phyloP scores from a whole-genome alignment of 108 stramenopile genomes.

The Cyclostephanos tholiformis region DNA sequence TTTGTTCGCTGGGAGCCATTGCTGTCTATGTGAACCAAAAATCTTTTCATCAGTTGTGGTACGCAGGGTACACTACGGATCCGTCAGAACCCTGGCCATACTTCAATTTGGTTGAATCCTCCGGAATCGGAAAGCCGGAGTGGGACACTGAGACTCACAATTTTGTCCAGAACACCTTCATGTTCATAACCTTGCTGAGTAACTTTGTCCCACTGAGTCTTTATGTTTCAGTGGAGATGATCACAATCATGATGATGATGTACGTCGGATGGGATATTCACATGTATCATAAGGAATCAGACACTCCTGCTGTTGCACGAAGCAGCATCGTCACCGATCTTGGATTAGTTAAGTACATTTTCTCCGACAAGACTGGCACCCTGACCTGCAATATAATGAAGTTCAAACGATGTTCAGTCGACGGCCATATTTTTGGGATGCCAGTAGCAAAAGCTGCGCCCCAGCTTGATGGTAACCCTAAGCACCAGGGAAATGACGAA shows the following conservation, averaged over 20 bases:
- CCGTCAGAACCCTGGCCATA: constrained; percentile 74
- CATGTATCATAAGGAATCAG: constrained; percentile 91
- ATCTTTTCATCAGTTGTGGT: constrained; percentile 64
- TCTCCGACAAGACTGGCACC: constrained; percentile 97
- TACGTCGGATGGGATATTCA: constrained; percentile 84
- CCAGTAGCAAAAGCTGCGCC: constrained; percentile 69
- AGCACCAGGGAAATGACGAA: constrained; percentile 17
- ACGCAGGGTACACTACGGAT: constrained; percentile 61
- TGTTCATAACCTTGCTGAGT: constrained; percentile 81
- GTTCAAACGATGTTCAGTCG: constrained; percentile 94
- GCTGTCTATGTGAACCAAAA: constrained; percentile 39
- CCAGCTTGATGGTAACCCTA: constrained; percentile 16
- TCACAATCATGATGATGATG: constrained; percentile 70
- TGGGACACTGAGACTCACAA: constrained; percentile 58
- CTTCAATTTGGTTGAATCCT: constrained; percentile 46
- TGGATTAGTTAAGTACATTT: constrained; percentile 94
- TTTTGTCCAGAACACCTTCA: constrained; percentile 75
- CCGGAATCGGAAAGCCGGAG: constrained; percentile 38
- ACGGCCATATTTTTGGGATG: constrained; percentile 84
- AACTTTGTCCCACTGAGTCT: constrained; percentile 91
- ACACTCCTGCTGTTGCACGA: constrained; percentile 84
- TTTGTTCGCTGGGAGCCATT: constrained; percentile 48
- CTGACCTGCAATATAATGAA: constrained; percentile 98
- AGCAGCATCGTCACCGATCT: constrained; percentile 91
- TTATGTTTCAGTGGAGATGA: constrained; percentile 87